Conservation (phyloP, 1,139 yeast genomes). For the Yamadazyma epiphylla region DNA sequence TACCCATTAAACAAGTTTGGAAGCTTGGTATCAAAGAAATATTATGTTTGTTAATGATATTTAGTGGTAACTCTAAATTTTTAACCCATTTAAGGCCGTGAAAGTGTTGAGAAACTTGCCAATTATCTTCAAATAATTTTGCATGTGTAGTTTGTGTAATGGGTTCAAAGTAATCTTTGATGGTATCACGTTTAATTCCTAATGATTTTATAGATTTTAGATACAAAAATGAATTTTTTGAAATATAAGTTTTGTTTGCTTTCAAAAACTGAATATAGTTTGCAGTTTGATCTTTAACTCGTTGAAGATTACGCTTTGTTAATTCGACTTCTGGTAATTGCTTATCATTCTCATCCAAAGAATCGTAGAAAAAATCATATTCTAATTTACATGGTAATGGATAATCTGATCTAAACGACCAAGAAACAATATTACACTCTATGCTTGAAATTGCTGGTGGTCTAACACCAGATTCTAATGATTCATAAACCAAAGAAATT, state of each 20-base stretch:
- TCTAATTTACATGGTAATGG: conserved; percentile 40
- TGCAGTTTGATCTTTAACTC: conserved; percentile 31
- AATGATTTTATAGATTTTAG: conserved; percentile 37
- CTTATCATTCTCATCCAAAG: conserved; percentile 16
- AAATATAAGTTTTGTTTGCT: conserved; percentile 27
- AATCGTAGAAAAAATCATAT: conserved; percentile 41
- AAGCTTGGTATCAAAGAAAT: conserved; percentile 40
- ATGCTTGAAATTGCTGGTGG: conserved; percentile 33
- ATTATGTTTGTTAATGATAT: conserved; percentile 32
- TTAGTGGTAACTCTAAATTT: conserved; percentile 27
- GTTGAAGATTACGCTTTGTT: conserved; percentile 34
- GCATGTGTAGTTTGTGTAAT: conserved; percentile 20
- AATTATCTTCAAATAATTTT: conserved; percentile 20
- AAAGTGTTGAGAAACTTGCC: conserved; percentile 24
- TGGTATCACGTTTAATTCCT: conserved; percentile 40
- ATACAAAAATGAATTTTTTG: conserved; percentile 33
- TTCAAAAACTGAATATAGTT: conserved; percentile 33
- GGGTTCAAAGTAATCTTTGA: conserved; percentile 34
- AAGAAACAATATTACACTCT: conserved; percentile 36
- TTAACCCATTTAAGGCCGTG: conserved; percentile 24
- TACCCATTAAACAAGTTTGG: conserved; percentile 43
- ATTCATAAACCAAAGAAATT: conserved; percentile 22
- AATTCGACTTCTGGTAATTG: conserved; percentile 22
- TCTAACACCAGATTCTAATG: conserved; percentile 16
- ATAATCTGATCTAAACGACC: conserved; percentile 42